These are phyloP conservation scores for Chenopodium quinoa DNA, from an alignment of 148 eudicot genomes.

Conservation along the genomic window DNA sequence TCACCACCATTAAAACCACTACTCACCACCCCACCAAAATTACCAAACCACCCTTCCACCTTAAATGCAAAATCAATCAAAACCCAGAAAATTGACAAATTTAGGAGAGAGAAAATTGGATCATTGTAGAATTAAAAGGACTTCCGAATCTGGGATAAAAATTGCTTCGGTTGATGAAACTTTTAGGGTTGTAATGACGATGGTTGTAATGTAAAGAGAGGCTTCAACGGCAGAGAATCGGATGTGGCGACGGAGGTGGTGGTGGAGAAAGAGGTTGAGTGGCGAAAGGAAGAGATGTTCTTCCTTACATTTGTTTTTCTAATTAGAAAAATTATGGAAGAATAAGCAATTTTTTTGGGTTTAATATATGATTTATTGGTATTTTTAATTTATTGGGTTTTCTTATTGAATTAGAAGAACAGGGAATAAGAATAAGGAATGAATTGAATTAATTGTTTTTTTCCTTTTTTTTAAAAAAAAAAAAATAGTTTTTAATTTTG, in stretches of 20 bases:
- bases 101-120: conserved; percentile 28
- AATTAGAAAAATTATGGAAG: conserved; percentile 2
- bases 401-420: too few species aligned
- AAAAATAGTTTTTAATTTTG: too few species aligned
- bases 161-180: conserved; percentile 26
- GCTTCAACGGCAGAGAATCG: neutral
- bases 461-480: too few species aligned
- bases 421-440: too few species aligned
- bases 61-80: conserved; percentile 15
- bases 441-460: too few species aligned
- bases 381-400: too few species aligned
- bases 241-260: neutral
- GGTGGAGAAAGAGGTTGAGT: neutral
- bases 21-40: too few species aligned
- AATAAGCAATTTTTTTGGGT: too few species aligned
- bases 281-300: too few species aligned
- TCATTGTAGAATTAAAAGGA: conserved; percentile 32
- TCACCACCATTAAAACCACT: too few species aligned
- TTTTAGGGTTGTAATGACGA: neutral
- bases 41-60: neutral
- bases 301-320: too few species aligned
- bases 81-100: neutral
- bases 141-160: conserved; percentile 58
- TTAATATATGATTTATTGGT: too few species aligned
- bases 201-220: neutral